phyloP scores from a whole-genome alignment of 805 yeast genomes.

The Lipomyces spencermartinsiae region DNA sequence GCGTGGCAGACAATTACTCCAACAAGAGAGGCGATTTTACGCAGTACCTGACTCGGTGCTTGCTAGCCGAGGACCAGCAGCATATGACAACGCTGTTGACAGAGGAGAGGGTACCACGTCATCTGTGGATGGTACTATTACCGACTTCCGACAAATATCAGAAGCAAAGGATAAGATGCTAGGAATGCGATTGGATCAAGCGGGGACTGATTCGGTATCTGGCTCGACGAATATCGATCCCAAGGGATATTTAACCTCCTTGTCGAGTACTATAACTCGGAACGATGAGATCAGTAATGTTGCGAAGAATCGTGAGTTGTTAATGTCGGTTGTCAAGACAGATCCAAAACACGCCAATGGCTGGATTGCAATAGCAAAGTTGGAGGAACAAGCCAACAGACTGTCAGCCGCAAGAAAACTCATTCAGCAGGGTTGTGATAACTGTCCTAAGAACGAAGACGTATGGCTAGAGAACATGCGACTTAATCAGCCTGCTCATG shows the following conservation, averaged over 20 bases:
- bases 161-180: slow-evolving; percentile 68
- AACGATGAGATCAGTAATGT: slow-evolving; percentile 59
- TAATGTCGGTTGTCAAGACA: slow-evolving; percentile 70
- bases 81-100: slow-evolving; percentile 47
- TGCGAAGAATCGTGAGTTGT: slow-evolving; percentile 59
- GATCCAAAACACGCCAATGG: slow-evolving; percentile 77
- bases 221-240: slow-evolving; percentile 47
- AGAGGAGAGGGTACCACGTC: slow-evolving; percentile 40
- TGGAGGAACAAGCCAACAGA: slow-evolving; percentile 71
- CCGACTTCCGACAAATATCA: slow-evolving; percentile 62
- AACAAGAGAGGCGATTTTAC: slow-evolving; percentile 68
- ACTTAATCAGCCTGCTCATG: slow-evolving; percentile 58
- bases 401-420: slow-evolving; percentile 61
- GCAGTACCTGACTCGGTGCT: slow-evolving; percentile 81
- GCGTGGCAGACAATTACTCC: slow-evolving; percentile 64
- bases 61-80: slow-evolving; percentile 46
- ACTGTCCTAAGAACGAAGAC: slow-evolving; percentile 69
- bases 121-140: slow-evolving; percentile 41
- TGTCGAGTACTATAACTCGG: slow-evolving; percentile 41
- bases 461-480: slow-evolving; percentile 84
- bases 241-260: slow-evolving; percentile 52
- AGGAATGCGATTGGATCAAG: slow-evolving; percentile 58
- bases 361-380: slow-evolving; percentile 85
- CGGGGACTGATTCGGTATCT: slow-evolving; percentile 32
- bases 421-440: slow-evolving; percentile 75